Evolutionary conservation across 148 eudicot species (phyloP).

Genomic region (Euryodendron excelsum): DNA sequence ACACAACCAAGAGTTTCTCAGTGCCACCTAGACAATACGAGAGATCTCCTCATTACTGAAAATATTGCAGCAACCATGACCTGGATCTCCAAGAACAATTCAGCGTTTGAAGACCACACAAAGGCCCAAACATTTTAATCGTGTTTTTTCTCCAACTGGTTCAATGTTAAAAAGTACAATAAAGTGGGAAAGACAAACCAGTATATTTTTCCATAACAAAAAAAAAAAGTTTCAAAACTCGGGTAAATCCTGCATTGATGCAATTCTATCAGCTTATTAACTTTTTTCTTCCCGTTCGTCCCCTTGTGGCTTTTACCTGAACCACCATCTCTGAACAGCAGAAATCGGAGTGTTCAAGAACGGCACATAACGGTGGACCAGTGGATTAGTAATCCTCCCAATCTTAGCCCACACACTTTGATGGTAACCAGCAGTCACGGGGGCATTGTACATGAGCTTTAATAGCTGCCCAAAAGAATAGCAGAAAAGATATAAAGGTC

Average conservation of each 20-base stretch:
- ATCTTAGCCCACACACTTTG: slow-evolving; percentile 86
- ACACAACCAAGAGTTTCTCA: too few species aligned
- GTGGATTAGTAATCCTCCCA: slow-evolving; percentile 59
- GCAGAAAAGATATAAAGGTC: not conserved
- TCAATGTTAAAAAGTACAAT: too few species aligned
- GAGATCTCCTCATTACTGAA: too few species aligned
- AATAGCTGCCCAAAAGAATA: slow-evolving; percentile 55
- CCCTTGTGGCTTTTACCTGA: slow-evolving; percentile 36
- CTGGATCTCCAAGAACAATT: not conserved
- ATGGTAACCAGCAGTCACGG: slow-evolving; percentile 81
- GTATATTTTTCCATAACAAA: not conserved
- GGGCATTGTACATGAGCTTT: slow-evolving; percentile 97
- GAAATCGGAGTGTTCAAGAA: slow-evolving; percentile 73
- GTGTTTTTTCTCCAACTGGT: too few species aligned
- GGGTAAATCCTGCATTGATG: not conserved
- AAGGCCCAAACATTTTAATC: too few species aligned
- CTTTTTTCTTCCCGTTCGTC: not conserved
- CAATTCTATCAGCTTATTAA: not conserved
- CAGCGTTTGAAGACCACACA: too few species aligned
- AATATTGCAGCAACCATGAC: too few species aligned
- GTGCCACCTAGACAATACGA: too few species aligned
- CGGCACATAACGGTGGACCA: slow-evolving; percentile 75
- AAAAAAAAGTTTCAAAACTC: not conserved
- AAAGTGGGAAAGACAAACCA: not conserved
- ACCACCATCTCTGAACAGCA: slow-evolving; percentile 86